Evolutionary conservation across 805 yeast genomes (phyloP).

Genomic region (Teunomyces panamensis): DNA sequence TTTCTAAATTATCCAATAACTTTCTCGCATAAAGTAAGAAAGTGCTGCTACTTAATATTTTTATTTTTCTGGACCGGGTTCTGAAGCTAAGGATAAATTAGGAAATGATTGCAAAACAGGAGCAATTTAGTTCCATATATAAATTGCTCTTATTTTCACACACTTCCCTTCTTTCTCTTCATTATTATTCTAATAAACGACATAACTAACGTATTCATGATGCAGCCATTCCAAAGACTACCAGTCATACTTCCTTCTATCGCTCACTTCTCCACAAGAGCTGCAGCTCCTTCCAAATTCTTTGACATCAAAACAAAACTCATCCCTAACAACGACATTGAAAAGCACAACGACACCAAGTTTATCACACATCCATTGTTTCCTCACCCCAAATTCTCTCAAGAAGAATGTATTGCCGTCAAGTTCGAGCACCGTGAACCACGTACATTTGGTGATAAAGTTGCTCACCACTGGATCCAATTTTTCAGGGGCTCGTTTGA

Average conservation of each 20-base stretch:
- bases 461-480: conserved; percentile 49
- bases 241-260: not conserved
- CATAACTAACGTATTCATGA: not conserved
- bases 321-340: conserved; percentile 15
- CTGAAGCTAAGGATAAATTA: too few relatives aligned
- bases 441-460: conserved; percentile 43
- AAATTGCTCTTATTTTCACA: not conserved
- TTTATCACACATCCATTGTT: conserved; percentile 41
- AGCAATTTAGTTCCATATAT: too few relatives aligned
- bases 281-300: conserved; percentile 2
- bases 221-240: not conserved
- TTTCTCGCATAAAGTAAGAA: too few relatives aligned
- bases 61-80: too few relatives aligned
- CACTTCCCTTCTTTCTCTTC: not conserved
- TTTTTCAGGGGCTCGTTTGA: conserved; percentile 54
- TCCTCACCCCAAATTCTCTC: conserved; percentile 32
- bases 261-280: not conserved
- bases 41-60: too few relatives aligned
- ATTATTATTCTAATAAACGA: not conserved
- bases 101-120: too few relatives aligned
- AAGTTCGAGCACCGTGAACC: conserved; percentile 53
- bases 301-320: conserved; percentile 27
- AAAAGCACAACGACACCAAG: conserved; percentile 28
- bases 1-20: too few relatives aligned
- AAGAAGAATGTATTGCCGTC: conserved; percentile 35